Base-by-base conservation (phyloP, 2,329 filamentous ascomycete genomes). In the Diatrype stigma region DNA sequence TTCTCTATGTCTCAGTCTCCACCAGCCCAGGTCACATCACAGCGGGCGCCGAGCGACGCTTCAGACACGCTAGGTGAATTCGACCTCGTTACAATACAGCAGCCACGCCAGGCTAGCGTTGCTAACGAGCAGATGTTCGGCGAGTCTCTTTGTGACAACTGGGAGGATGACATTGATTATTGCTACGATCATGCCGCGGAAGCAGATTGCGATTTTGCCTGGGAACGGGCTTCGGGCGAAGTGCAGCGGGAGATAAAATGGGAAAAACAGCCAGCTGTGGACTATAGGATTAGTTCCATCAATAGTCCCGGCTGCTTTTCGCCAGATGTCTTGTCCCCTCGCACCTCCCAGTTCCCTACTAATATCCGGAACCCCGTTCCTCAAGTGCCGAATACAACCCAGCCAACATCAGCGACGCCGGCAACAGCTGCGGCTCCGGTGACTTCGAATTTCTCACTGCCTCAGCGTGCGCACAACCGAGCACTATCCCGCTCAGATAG, bases 121-220 rank as follows among this genome's bases (percentile, higher is more conserved):
- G 52, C 57, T 2, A 63, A 66, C 6, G 57, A 60, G 12, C 55
- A 56, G 7, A 57, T 56, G 2, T 58, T 49, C 14, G 60, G 60
- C n/a, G 67, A 71, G 3, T 49, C 54, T n/a, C 58, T 64, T 21
- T 67, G 68, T 7, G 75, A 77, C 58, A 84, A 72, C 57, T 87
- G 84, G 84, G 84, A 87, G 60, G 82, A 85, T 48, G 82, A 82
- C 55, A 86, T 87, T 54, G 84, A 87, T 62, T 87, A 86, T 65
- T 86, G 81, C 62, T 87, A 87, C 60, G 83, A 86, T 56, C 81
- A 87, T 58, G 84, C 83, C 56, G 82, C 78, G 12, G 84, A 87
- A 63, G 84, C 82, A 7, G 74, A 86, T 64, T 86, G 81, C 61
- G 78, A 86, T 54, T 86, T 84, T 58, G 78, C 83, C 42, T 86